Percentiles rank a stretch among this genome's conserved stretches.
phyloP scores from a whole-genome alignment of 768 basidiomycete genomes.

The Thelephora aurantiotincta region DNA sequence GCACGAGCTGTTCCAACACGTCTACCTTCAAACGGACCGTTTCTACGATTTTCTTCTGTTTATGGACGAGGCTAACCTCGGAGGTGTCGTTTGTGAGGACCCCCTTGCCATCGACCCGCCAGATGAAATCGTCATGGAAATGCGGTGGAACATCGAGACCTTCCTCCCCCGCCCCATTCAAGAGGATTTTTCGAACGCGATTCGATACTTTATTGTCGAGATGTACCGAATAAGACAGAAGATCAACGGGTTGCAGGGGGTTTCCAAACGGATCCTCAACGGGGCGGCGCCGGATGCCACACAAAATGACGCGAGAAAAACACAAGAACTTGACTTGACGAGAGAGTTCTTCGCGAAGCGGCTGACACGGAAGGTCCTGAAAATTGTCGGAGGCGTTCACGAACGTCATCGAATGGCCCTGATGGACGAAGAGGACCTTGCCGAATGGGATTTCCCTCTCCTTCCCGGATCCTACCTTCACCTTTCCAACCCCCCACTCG shows the following conservation, averaged over 20 bases:
- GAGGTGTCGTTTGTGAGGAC: conserved; percentile 77
- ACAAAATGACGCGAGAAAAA: conserved; percentile 52
- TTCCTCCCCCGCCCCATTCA: conserved; percentile 83
- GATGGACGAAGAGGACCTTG: conserved; percentile 35
- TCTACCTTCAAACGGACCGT: conserved; percentile 72
- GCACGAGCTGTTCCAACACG: conserved; percentile 89
- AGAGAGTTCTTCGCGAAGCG: conserved; percentile 67
- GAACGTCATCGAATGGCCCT: conserved; percentile 46
- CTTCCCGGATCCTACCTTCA: conserved; percentile 79
- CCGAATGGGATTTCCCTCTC: conserved; percentile 66
- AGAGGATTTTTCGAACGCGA: conserved; percentile 50
- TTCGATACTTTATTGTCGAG: conserved; percentile 79
- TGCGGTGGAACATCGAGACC: conserved; percentile 85
- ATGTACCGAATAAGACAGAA: conserved; percentile 65
- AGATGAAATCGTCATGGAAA: conserved; percentile 56
- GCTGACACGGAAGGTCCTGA: conserved; percentile 71
- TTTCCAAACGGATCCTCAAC: conserved; percentile 60
- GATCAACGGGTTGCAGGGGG: conserved; percentile 41
- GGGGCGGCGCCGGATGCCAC: conserved; percentile 40
- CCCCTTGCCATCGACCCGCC: conserved; percentile 56
- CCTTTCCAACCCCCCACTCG: conserved; percentile 68
- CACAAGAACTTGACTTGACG: conserved; percentile 52
- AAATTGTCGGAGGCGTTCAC: conserved; percentile 46
- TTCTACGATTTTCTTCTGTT: conserved; percentile 92
- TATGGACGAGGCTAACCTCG: conserved; percentile 92